Base-by-base conservation (phyloP, 2,329 filamentous ascomycete species). In the Trichoderma sp. region DNA sequence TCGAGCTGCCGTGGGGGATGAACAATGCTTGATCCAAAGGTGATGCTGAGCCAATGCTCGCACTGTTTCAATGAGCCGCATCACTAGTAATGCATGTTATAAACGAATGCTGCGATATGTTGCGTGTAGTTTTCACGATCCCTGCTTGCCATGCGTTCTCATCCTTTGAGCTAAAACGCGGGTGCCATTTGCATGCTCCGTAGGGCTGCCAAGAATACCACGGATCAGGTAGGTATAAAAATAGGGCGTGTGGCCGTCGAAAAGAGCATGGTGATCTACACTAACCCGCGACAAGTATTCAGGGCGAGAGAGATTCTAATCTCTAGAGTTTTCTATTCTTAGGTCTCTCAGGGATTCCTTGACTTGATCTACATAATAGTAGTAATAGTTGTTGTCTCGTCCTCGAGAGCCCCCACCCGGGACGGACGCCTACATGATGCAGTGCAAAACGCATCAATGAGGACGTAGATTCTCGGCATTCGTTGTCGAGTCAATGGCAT, bases 231-330 rank as follows among this genome's bases (percentile, higher is more conserved):
- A 5, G 50, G 50, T 39, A 29, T 39, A 54, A 56, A 39, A 64
- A 54, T 64, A 54, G 60, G 48, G 22, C 22, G 32, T 15, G 34
- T 12, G 34, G 35, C 34, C 5, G 35, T 64, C 35, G 17, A 22
- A 64, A 54, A 17, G n/a, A 25, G 60, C 48, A 53, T 39, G 48
- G 60, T 25, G 25, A 64, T 54, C 59, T 64, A 64, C 25, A 45
- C 60, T 64, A 64, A 56, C 17, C 60, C 60, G 50, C 27, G 60
- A 64, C 25, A 17, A 64, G 60, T 64, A 64, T 64, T 22, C 60
- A 64, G 50, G 60, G 60, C 60, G 60, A 64, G 35, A 22, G 35
- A 22, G 34, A 29, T 42, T 42, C 9, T 29, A 61, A 54, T 52
- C 59, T 54, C 35, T 5, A 54, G 2, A 17, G 9, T 17, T 53